Evolutionary conservation across 257 asterid species (phyloP).

Genomic region (Hygrophila difformis): DNA sequence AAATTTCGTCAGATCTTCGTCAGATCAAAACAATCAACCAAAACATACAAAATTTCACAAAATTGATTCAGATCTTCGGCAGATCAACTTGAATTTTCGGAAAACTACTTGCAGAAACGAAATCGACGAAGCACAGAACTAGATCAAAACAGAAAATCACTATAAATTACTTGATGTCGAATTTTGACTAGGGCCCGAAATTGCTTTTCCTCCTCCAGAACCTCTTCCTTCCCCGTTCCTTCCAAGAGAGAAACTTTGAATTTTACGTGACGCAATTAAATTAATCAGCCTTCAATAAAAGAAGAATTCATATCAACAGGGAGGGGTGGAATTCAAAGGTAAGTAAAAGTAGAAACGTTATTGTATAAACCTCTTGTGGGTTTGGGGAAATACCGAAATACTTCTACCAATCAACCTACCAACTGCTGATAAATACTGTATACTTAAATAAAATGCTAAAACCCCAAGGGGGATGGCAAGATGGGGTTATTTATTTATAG

Average conservation of each 20-base stretch:
- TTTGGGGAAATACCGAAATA: slow-evolving; percentile 24
- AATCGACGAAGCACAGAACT: slow-evolving; percentile 13
- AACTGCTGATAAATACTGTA: background rate
- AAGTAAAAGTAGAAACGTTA: background rate
- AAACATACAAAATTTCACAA: too few relatives aligned
- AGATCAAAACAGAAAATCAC: background rate
- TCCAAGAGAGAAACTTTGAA: slow-evolving; percentile 14
- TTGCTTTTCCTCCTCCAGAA: background rate
- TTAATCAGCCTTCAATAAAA: slow-evolving; percentile 4
- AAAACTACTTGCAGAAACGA: too few relatives aligned
- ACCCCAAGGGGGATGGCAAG: slow-evolving; percentile 23
- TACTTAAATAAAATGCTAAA: slow-evolving; percentile 20
- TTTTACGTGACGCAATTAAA: slow-evolving; percentile 33
- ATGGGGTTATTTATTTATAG: slow-evolving; percentile 14
- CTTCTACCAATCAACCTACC: slow-evolving; percentile 12
- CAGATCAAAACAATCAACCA: slow-evolving; percentile 16
- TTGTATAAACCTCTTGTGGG: slow-evolving; percentile 37
- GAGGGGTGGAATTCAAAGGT: slow-evolving; percentile 4
- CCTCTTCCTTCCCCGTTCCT: background rate
- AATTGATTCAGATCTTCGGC: too few relatives aligned
- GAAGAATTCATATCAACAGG: slow-evolving; percentile 5
- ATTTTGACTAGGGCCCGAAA: slow-evolving; percentile 11
- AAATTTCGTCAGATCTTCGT: slow-evolving; percentile 29
- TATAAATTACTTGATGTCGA: slow-evolving; percentile 24
- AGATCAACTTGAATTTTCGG: too few relatives aligned